Base-by-base conservation (phyloP, 192 early-diverging fungal species). In the Gaertneriomyces semiglobifer region DNA sequence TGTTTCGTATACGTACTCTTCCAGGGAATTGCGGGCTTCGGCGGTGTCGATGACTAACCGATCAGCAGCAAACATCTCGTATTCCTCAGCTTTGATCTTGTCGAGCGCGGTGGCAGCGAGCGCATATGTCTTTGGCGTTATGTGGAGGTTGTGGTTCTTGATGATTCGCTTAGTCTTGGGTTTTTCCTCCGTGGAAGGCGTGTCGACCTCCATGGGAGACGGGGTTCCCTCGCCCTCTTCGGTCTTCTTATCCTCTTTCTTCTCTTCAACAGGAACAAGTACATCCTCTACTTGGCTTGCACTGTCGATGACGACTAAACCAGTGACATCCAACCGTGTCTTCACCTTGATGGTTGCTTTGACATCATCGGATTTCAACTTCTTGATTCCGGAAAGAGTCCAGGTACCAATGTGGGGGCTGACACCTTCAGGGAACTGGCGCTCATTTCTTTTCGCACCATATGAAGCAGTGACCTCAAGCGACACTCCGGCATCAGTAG, bases 1-100 rank as follows among this genome's bases (percentile, higher is more conserved):
- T 59, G 89, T 91, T 38, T 97, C 91, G 77, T 98, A 98, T 38
- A 96, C 92, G 81, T 98, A 98, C 82, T 98, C 96, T 78, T 98
- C 96, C 55, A 98, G 87, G 48, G 88, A 84, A 79, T 98, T 98
- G 79, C 93, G 92, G 75, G 86, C 87, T 62, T 91, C 84, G 74
- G 95, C 94, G 18, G 96, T 98, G 63, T 94, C 94, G 54, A 88
- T 81, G 39, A 98, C 91, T 58, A 98, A 87, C 70, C 88, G 88
- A 79, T 98, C 94, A 58, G 82, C 65, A 12, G 87, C 69, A 47
- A 76, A 62, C 96, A 98, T 96, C 68, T 92, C 82, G 66, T 81
- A 84, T 82, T 98, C 96, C 66, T 80, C 68, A 76, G 92, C 88
- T 70, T 82, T 75, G 77, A 89, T 88, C 59, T 85, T 78, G 55